These are phyloP conservation scores for Aspergillus nidulans DNA, from an alignment of 495 filamentous ascomycete species.

Conservation along the genomic window DNA sequence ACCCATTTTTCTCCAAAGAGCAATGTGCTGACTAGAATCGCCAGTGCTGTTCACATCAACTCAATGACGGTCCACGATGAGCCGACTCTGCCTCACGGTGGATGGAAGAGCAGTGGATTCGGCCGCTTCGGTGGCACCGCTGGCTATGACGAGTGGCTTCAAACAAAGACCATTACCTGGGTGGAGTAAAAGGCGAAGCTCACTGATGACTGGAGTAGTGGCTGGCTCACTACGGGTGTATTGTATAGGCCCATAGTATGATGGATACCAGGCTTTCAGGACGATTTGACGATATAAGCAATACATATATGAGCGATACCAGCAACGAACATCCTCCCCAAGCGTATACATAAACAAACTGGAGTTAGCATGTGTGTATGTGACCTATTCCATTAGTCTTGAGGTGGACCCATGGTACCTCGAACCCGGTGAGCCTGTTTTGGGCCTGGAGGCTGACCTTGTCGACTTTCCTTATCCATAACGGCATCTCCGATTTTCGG, in stretches of 20 bases:
- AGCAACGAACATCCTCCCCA: background rate
- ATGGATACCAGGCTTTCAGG: background rate
- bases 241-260: background rate
- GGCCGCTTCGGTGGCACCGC: constrained; percentile 59
- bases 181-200: constrained; percentile 21
- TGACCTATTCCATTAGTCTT: background rate
- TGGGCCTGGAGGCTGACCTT: background rate
- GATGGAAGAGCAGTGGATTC: constrained; percentile 79
- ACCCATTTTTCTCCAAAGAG: background rate
- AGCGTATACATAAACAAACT: background rate
- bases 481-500: background rate
- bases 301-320: background rate
- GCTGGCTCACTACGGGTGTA: background rate
- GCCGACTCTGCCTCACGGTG: constrained; percentile 72
- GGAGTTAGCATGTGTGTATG: background rate
- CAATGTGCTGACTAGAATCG: constrained; percentile 3
- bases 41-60: constrained; percentile 81
- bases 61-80: constrained; percentile 83
- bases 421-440: background rate
- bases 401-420: background rate
- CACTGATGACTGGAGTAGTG: background rate
- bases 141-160: constrained; percentile 71
- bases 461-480: background rate
- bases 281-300: background rate
- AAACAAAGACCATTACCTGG: constrained; percentile 81